A percentile compares a stretch with the other conserved stretches of the same genome.
These are phyloP conservation scores for Mucor circinelloides DNA, from an alignment of 371 early-diverging fungal genomes.

Conservation along the genomic window DNA sequence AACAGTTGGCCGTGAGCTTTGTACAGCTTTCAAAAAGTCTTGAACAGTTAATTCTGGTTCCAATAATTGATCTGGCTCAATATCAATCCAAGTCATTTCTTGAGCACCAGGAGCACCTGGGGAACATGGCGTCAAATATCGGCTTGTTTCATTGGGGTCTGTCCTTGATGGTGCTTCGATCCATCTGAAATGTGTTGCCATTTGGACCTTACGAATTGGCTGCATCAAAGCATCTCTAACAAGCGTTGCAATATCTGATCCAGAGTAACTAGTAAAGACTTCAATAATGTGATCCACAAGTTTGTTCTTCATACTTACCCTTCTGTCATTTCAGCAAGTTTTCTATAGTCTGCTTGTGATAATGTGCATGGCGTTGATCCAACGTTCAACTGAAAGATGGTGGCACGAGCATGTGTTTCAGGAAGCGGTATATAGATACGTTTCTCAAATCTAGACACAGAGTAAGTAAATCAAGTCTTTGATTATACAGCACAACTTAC, in stretches of 20 bases:
- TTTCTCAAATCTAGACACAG: slow-evolving; percentile 81
- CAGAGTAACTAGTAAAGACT: slow-evolving; percentile 69
- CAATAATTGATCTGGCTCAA: slow-evolving; percentile 82
- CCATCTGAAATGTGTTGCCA: slow-evolving; percentile 90
- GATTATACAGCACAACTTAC: slow-evolving; percentile 30
- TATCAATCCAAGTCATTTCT: slow-evolving; percentile 91
- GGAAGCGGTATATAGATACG: slow-evolving; percentile 97
- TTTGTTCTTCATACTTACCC: slow-evolving; percentile 27
- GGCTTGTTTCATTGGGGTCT: slow-evolving; percentile 53
- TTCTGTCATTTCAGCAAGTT: slow-evolving; percentile 81
- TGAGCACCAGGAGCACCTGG: slow-evolving; percentile 89
- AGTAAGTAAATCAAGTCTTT: not conserved
- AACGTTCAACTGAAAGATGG: slow-evolving; percentile 89
- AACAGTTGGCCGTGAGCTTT: slow-evolving; percentile 82
- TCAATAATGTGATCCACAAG: not conserved
- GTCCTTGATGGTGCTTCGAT: slow-evolving; percentile 60
- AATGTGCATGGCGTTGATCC: slow-evolving; percentile 91
- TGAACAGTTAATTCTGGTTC: slow-evolving; percentile 86
- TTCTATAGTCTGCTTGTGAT: slow-evolving; percentile 68
- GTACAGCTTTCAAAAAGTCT: slow-evolving; percentile 86
- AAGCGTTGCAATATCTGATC: slow-evolving; percentile 92
- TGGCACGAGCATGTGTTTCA: slow-evolving; percentile 81
- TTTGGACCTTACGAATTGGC: slow-evolving; percentile 95
- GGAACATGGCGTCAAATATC: slow-evolving; percentile 92
- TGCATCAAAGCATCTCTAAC: slow-evolving; percentile 97